Conservation (phyloP, 768 basidiomycete genomes). For the Butyriboletus loyo region DNA sequence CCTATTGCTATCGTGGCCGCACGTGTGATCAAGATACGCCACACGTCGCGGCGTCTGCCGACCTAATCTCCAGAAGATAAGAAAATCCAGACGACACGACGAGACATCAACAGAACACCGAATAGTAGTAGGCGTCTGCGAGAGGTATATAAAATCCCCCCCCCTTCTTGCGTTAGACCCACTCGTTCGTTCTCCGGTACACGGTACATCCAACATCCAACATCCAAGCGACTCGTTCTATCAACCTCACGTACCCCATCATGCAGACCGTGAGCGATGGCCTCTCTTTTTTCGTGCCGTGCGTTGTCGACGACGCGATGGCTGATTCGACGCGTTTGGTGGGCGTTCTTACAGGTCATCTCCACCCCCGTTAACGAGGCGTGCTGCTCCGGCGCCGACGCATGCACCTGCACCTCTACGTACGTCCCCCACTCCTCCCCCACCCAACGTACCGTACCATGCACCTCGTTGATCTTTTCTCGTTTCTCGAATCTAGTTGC, state of each 20-base stretch:
- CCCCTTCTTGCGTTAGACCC: background rate
- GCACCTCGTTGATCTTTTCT: background rate
- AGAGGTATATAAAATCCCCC: conserved; percentile 6
- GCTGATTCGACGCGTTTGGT: background rate
- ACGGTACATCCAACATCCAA: too few relatives aligned
- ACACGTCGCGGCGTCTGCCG: too few relatives aligned
- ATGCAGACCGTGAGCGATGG: conserved; percentile 17
- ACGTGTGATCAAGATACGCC: background rate
- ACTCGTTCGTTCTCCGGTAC: background rate
- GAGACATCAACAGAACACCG: background rate
- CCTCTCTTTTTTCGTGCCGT: background rate
- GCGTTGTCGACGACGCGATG: background rate
- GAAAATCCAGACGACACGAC: too few relatives aligned
- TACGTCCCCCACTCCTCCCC: background rate
- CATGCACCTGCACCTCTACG: conserved; percentile 14
- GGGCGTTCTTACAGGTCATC: background rate
- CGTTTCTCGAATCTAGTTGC: conserved; percentile 4
- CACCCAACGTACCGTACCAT: too few relatives aligned
- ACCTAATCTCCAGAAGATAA: too few relatives aligned
- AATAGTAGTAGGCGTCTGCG: background rate
- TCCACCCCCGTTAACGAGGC: conserved; percentile 18
- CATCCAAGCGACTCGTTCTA: background rate
- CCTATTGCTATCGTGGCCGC: too few relatives aligned
- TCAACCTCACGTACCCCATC: background rate
- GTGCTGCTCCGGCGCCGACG: conserved; percentile 10